Evolutionary conservation across 2,329 filamentous ascomycete species (phyloP).

Genomic region (Geosmithia putterillii): DNA sequence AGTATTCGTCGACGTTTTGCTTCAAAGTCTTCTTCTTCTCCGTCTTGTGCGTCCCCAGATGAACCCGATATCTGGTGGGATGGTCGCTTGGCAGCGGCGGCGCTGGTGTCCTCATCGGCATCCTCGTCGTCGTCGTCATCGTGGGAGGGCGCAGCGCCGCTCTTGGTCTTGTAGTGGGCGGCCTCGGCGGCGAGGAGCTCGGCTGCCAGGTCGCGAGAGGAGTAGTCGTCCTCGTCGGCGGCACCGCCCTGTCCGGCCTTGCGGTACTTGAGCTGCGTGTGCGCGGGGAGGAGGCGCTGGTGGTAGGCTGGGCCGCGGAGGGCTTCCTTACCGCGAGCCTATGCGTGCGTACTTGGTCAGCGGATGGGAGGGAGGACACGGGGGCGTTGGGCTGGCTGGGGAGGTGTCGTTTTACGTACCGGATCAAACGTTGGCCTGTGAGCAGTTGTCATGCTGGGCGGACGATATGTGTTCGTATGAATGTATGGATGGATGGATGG

Average conservation of each 20-base stretch:
- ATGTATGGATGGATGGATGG: not conserved
- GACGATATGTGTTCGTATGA: not conserved
- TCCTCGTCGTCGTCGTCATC: constrained; percentile 34
- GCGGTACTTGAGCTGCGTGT: constrained; percentile 85
- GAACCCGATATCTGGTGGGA: constrained; percentile 8
- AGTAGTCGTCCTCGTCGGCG: constrained; percentile 54
- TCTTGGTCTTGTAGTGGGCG: constrained; percentile 69
- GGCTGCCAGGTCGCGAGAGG: constrained; percentile 70
- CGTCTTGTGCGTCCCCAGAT: constrained; percentile 4
- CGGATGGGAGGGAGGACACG: not conserved
- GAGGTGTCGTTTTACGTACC: constrained; percentile 30
- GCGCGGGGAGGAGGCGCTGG: constrained; percentile 84
- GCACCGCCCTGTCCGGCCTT: constrained; percentile 79
- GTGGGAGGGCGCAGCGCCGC: constrained; percentile 44
- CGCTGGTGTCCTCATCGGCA: too few species aligned
- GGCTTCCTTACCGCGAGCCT: constrained; percentile 91
- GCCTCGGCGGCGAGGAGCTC: constrained; percentile 85
- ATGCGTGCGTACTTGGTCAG: constrained; percentile 12
- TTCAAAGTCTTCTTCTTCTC: constrained; percentile 54
- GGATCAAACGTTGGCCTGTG: constrained; percentile 94
- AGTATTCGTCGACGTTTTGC: constrained; percentile 77
- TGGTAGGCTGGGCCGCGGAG: constrained; percentile 90
- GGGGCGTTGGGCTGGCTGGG: not conserved
- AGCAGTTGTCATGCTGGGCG: constrained; percentile 45
- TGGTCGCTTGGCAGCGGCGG: constrained; percentile 46